These are phyloP conservation scores for Dioszegia aurantiaca DNA, from an alignment of 768 basidiomycete species.

Conservation along the genomic window DNA sequence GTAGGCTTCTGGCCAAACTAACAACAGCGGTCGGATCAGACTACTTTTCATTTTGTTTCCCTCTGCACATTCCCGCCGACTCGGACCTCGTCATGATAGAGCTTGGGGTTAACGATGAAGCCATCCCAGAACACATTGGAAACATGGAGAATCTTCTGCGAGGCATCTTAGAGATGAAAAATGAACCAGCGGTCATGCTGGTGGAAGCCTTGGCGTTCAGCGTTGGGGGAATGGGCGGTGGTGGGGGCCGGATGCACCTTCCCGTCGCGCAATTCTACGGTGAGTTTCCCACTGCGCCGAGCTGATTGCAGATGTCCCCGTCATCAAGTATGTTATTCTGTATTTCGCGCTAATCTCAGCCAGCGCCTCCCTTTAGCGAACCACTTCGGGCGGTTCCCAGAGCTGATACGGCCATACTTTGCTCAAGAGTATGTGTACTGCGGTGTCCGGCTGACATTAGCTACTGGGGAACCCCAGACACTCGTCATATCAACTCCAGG, in stretches of 20 bases:
- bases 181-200: conserved; percentile 47
- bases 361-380: conserved; percentile 45
- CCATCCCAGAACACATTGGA: conserved; percentile 45
- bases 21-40: conserved; percentile 48
- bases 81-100: conserved; percentile 51
- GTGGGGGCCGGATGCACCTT: conserved; percentile 49
- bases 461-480: conserved; percentile 49
- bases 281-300: conserved; percentile 9
- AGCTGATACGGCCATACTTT: conserved; percentile 54
- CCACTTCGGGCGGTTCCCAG: conserved; percentile 47
- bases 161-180: conserved; percentile 43
- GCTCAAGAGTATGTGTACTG: conserved; percentile 37
- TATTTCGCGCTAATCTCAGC: conserved; percentile 19
- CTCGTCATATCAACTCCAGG: conserved; percentile 45
- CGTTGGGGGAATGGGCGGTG: conserved; percentile 46
- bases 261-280: conserved; percentile 51
- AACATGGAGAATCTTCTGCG: conserved; percentile 52
- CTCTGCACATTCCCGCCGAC: conserved; percentile 45
- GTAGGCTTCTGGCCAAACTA: conserved; percentile 9
- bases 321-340: conserved; percentile 35
- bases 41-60: conserved; percentile 51
- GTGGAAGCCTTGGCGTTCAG: conserved; percentile 49
- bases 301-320: conserved; percentile 42
- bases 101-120: conserved; percentile 51
- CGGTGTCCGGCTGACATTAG: conserved; percentile 20